Evolutionary conservation across 805 yeast genomes (phyloP).

Genomic region (Candida ipomoeae): DNA sequence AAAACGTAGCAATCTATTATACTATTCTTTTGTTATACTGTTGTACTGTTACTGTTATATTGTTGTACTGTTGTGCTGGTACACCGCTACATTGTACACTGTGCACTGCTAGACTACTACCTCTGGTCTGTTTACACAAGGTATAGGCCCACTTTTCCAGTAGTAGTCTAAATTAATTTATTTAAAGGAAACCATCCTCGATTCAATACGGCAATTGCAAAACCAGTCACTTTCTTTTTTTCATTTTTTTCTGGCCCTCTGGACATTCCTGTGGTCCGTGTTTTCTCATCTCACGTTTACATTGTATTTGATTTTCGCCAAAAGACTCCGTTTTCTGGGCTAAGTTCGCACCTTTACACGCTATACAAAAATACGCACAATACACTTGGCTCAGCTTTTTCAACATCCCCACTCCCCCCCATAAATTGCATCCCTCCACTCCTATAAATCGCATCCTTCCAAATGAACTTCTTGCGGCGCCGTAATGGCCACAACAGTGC

Average conservation of each 20-base stretch:
- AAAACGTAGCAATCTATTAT: no score
- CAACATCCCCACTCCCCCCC: neutral
- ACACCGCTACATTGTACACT: no score
- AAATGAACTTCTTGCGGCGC: conserved; percentile 31
- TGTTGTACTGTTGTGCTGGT: no score
- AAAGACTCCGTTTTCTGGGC: neutral
- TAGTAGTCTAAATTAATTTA: no score
- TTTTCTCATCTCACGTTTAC: neutral
- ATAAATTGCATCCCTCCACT: neutral
- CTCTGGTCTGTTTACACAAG: no score
- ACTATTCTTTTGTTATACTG: no score
- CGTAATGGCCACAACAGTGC: conserved; percentile 21
- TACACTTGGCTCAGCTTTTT: neutral
- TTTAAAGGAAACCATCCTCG: no score
- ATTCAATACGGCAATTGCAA: no score
- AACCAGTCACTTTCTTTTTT: neutral
- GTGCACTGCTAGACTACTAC: no score
- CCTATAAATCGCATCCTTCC: neutral
- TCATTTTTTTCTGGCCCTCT: neutral
- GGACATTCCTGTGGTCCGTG: neutral
- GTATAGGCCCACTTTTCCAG: no score
- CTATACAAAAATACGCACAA: neutral
- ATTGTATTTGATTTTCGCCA: neutral
- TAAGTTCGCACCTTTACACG: neutral
- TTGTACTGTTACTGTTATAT: no score